phyloP scores from a whole-genome alignment of 306 rosid species.

The Rosa multiflora region DNA sequence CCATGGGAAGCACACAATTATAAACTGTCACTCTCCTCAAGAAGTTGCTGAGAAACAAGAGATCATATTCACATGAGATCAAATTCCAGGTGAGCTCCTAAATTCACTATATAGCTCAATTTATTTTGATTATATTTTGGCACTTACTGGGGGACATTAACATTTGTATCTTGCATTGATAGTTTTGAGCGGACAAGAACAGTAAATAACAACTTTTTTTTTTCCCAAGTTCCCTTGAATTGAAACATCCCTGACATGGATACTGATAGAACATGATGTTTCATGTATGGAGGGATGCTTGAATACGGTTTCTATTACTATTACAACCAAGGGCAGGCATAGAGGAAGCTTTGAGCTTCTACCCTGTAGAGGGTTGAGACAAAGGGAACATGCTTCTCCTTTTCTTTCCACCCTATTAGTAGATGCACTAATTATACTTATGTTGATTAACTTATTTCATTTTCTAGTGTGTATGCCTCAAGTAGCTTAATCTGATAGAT shows the following conservation, averaged over 20 bases:
- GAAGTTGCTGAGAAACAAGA: constrained; percentile 84
- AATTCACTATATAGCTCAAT: neutral
- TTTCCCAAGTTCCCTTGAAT: neutral
- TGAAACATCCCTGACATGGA: neutral
- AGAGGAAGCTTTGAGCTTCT: neutral
- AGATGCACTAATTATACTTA: neutral
- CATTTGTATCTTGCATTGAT: neutral
- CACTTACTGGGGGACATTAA: neutral
- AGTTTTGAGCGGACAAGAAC: neutral
- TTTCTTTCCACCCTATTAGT: neutral
- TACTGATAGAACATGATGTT: neutral
- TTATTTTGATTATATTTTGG: neutral
- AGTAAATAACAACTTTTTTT: neutral
- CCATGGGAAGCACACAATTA: constrained; percentile 68
- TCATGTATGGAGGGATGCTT: neutral
- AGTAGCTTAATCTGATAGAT: neutral
- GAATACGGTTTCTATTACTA: neutral
- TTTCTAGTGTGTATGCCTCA: neutral
- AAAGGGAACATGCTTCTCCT: neutral
- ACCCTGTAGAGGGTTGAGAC: neutral
- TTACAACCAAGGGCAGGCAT: neutral
- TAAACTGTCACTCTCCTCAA: constrained; percentile 72
- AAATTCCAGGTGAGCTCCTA: constrained; percentile 69
- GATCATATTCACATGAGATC: constrained; percentile 81
- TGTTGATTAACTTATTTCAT: neutral